A percentile compares a stretch with the other conserved stretches of the same genome.
These are phyloP conservation scores for Rhododendron kiyosumense DNA, from an alignment of 148 eudicot species.

Conservation along the genomic window DNA sequence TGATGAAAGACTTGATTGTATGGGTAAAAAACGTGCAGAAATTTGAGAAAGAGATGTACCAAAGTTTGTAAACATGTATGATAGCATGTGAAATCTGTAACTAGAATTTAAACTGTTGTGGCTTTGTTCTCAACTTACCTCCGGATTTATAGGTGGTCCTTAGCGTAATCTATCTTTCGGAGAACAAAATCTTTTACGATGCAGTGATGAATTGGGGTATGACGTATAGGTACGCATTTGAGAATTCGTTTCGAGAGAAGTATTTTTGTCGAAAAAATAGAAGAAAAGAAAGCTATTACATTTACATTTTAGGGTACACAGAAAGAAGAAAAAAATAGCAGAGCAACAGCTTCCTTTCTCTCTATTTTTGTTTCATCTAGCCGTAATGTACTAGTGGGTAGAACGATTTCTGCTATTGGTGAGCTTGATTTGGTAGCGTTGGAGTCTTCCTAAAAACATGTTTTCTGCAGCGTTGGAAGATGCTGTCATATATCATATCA, in stretches of 20 bases:
- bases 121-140: background rate
- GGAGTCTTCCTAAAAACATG: conserved; percentile 65
- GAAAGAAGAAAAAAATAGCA: no score
- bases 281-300: background rate
- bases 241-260: background rate
- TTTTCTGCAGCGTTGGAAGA: conserved; percentile 87
- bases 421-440: conserved; percentile 53
- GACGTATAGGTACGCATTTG: background rate
- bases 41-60: background rate
- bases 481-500: conserved; percentile 85
- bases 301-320: background rate
- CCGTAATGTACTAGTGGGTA: background rate
- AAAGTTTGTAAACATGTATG: background rate
- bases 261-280: background rate
- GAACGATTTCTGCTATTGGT: conserved; percentile 9
- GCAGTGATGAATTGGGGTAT: background rate
- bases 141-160: background rate
- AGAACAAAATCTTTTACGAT: background rate
- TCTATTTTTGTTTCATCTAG: background rate
- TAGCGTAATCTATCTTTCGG: background rate
- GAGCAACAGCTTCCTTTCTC: background rate
- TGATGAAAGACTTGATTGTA: background rate
- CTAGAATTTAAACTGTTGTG: background rate
- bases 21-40: background rate
- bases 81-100: background rate